Percentiles rank a stretch among this genome's conserved stretches.
These are phyloP conservation scores for Monilinia fructigena DNA, from an alignment of 2,329 filamentous ascomycete genomes.

Conservation along the genomic window DNA sequence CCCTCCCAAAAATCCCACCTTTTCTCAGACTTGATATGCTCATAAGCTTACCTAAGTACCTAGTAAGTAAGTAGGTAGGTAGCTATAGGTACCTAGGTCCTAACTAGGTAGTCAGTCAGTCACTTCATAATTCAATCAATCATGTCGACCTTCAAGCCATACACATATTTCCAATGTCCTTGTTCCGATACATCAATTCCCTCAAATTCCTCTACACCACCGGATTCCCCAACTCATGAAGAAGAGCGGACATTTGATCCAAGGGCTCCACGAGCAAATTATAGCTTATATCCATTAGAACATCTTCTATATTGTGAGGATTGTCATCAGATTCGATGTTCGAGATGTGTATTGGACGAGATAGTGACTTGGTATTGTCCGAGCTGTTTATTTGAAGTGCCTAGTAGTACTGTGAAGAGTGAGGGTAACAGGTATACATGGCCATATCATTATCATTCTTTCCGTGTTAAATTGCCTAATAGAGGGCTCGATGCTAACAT, in stretches of 20 bases:
- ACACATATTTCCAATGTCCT: constrained; percentile 67
- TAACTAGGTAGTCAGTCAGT: too few relatives aligned
- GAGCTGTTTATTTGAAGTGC: constrained; percentile 92
- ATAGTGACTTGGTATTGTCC: constrained; percentile 95
- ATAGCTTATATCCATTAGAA: constrained; percentile 88
- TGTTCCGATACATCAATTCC: constrained; percentile 52
- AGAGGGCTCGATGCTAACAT: constrained; percentile 4
- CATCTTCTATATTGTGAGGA: constrained; percentile 96
- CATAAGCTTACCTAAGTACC: background rate
- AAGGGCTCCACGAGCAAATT: constrained; percentile 78
- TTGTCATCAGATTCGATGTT: constrained; percentile 93
- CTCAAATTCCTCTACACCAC: constrained; percentile 39
- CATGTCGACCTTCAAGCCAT: constrained; percentile 57
- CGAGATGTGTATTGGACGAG: constrained; percentile 87
- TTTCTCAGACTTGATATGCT: too few relatives aligned
- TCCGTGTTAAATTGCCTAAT: background rate
- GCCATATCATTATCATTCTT: background rate
- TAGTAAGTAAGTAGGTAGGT: too few relatives aligned
- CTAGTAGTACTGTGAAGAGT: constrained; percentile 85
- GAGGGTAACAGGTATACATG: constrained; percentile 80
- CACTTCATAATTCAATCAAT: background rate
- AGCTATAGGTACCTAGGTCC: too few relatives aligned
- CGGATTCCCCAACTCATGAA: constrained; percentile 52
- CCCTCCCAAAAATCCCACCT: constrained; percentile 6
- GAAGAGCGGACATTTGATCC: constrained; percentile 85